phyloP scores from a whole-genome alignment of 2,329 filamentous ascomycete genomes.

The Colletotrichum incanum region DNA sequence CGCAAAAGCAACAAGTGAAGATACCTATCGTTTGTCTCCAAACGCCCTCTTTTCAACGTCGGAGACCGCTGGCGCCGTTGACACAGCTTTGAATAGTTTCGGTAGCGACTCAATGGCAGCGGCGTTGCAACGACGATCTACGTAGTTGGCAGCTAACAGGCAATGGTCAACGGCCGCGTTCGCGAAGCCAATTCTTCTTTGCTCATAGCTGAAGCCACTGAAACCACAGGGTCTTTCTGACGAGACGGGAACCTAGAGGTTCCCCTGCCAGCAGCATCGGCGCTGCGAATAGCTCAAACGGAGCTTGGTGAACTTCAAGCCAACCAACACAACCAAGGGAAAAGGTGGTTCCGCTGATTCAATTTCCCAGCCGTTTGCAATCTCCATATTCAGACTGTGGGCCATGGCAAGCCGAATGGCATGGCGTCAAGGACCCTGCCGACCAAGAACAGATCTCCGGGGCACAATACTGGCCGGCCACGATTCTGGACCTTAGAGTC shows the following conservation, averaged over 20 bases:
- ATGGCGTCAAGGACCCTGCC: slow-evolving; percentile 1
- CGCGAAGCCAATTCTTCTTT: neutral
- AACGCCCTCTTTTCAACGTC: neutral
- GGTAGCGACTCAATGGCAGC: neutral
- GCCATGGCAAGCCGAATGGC: slow-evolving; percentile 3
- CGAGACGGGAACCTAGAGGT: neutral
- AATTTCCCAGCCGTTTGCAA: slow-evolving; percentile 25
- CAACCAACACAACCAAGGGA: neutral
- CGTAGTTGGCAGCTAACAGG: neutral
- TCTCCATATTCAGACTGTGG: slow-evolving; percentile 2
- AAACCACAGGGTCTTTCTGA: neutral
- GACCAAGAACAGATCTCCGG: neutral
- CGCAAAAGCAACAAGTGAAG: neutral
- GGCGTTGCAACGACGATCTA: neutral
- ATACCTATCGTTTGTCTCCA: slow-evolving; percentile 1
- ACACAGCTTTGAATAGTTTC: slow-evolving; percentile 6
- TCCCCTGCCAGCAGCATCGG: slow-evolving; percentile 8
- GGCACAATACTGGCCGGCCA: neutral
- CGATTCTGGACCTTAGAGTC: slow-evolving; percentile 7
- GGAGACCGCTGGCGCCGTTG: slow-evolving; percentile 14
- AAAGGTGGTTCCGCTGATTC: slow-evolving; percentile 6
- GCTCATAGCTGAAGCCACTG: neutral
- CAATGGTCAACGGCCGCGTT: neutral
- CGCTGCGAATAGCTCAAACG: neutral
- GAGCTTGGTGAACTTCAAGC: neutral